Conservation (phyloP, 2,329 filamentous ascomycete species). For the Colletotrichum cereale region DNA sequence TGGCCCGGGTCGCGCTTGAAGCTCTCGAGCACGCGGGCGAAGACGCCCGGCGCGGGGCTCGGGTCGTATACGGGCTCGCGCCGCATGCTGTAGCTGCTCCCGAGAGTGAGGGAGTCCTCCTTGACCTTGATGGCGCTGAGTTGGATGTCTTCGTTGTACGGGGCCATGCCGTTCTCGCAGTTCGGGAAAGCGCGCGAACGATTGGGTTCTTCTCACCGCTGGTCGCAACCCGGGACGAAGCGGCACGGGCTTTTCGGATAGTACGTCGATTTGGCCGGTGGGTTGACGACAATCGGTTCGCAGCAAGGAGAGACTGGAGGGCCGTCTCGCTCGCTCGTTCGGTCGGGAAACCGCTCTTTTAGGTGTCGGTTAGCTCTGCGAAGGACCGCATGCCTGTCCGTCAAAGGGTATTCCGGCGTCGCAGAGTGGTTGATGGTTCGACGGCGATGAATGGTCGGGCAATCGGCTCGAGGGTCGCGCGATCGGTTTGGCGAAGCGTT, state of each 20-base stretch:
- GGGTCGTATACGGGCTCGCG: conserved; percentile 62
- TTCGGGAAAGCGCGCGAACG: conserved; percentile 13
- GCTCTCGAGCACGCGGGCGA: conserved; percentile 66
- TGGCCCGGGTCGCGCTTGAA: conserved; percentile 72
- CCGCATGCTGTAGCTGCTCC: conserved; percentile 66
- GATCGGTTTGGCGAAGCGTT: background rate
- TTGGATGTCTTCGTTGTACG: conserved; percentile 59
- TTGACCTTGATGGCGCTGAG: conserved; percentile 70
- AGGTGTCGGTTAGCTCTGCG: conserved; percentile 23
- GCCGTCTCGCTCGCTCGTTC: conserved; percentile 14
- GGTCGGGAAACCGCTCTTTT: conserved; percentile 5
- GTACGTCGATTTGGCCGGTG: background rate
- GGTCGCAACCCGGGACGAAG: background rate
- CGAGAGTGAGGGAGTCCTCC: conserved; percentile 66
- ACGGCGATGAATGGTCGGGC: conserved; percentile 8
- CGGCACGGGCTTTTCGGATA: background rate
- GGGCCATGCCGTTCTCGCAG: conserved; percentile 50
- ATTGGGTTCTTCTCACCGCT: background rate
- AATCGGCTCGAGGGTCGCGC: background rate
- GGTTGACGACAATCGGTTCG: conserved; percentile 9
- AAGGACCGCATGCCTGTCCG: conserved; percentile 30
- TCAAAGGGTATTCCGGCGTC: background rate
- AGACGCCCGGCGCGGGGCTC: conserved; percentile 48
- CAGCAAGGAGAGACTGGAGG: background rate
- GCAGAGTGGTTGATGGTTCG: background rate